These are phyloP conservation scores for Cladophialophora chaetospira DNA, from an alignment of 2,329 filamentous ascomycete genomes.

Conservation along the genomic window DNA sequence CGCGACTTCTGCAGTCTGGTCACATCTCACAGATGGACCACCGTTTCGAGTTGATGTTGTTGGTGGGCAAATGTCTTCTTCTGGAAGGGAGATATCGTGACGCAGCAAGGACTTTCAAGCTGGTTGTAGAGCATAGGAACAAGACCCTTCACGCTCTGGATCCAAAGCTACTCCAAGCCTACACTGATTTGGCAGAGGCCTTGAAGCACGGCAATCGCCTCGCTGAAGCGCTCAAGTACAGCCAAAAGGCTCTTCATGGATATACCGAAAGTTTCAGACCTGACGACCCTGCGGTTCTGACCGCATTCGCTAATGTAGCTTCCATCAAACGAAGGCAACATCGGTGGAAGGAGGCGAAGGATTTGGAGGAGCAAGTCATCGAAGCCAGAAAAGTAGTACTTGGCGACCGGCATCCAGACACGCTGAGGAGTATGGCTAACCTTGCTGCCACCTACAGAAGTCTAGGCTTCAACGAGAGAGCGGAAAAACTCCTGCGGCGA, in stretches of 20 bases:
- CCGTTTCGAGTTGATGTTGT: conserved; percentile 21
- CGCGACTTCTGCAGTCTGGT: conserved; percentile 9
- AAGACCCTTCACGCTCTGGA: background rate
- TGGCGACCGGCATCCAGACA: conserved; percentile 25
- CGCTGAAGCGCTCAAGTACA: background rate
- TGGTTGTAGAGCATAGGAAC: conserved; percentile 11
- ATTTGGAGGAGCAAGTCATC: no score
- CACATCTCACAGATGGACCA: conserved; percentile 9
- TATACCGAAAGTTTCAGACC: no score
- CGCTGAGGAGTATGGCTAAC: conserved; percentile 28
- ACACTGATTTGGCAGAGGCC: conserved; percentile 16
- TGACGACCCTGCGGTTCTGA: no score
- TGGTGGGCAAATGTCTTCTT: conserved; percentile 57
- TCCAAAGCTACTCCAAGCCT: background rate
- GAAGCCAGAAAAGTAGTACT: no score
- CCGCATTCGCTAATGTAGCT: no score
- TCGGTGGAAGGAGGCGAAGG: no score
- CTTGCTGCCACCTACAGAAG: conserved; percentile 30
- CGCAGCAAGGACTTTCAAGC: conserved; percentile 64
- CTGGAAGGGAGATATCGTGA: conserved; percentile 77
- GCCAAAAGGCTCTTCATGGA: conserved; percentile 1
- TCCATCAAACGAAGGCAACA: no score
- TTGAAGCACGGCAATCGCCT: conserved; percentile 24
- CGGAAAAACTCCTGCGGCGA: conserved; percentile 25
- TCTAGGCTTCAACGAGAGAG: conserved; percentile 22